Conservation (phyloP, 345 rosid genomes). For the Camelina sativa region DNA sequence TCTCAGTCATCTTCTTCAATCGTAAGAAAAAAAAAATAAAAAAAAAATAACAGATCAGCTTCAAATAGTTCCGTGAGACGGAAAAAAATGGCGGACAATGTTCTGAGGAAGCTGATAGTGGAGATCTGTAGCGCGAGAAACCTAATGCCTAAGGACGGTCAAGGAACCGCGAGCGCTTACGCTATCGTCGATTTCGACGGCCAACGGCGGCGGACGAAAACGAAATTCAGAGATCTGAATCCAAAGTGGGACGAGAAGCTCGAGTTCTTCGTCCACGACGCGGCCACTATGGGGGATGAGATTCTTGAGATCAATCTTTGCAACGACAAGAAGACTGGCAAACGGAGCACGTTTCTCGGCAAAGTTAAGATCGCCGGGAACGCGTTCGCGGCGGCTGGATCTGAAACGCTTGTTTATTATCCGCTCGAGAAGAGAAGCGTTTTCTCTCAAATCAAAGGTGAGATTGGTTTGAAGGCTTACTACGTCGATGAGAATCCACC, state of each 20-base stretch:
- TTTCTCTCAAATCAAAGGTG: slow-evolving; percentile 85
- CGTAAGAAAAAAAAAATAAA: not conserved
- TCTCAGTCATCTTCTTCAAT: slow-evolving; percentile 18
- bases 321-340: slow-evolving; percentile 76
- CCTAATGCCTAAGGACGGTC: slow-evolving; percentile 92
- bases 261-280: slow-evolving; percentile 74
- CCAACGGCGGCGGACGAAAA: slow-evolving; percentile 79
- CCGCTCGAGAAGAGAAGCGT: slow-evolving; percentile 92
- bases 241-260: slow-evolving; percentile 91
- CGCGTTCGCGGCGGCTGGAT: slow-evolving; percentile 58
- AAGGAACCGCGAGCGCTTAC: slow-evolving; percentile 90
- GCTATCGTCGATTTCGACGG: slow-evolving; percentile 84
- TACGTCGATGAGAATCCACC: slow-evolving; percentile 71
- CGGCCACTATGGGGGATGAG: slow-evolving; percentile 61
- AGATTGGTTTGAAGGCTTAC: slow-evolving; percentile 73
- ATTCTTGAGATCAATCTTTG: slow-evolving; percentile 78
- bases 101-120: slow-evolving; percentile 67
- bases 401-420: slow-evolving; percentile 70
- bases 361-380: slow-evolving; percentile 74
- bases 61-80: not conserved
- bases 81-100: slow-evolving; percentile 57
- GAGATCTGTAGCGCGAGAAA: slow-evolving; percentile 84
- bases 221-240: slow-evolving; percentile 80
- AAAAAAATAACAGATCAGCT: not conserved
- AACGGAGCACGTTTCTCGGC: slow-evolving; percentile 72